Evolutionary conservation across 2,329 filamentous ascomycete genomes (phyloP).

Genomic region (Alternaria brassicae): DNA sequence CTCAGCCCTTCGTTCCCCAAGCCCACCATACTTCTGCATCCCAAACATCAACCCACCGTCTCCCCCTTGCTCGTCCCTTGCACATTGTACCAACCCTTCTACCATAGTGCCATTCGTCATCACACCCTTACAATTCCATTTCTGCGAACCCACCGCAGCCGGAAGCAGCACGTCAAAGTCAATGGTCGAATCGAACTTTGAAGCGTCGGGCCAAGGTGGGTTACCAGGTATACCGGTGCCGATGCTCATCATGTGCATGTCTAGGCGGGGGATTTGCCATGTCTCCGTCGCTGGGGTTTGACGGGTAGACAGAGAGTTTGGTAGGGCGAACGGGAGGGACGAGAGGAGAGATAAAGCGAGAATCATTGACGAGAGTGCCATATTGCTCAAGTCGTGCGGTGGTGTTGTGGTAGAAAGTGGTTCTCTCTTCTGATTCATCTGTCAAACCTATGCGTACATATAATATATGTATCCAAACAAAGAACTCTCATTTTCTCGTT

Average conservation of each 20-base stretch:
- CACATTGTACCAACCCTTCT: not conserved
- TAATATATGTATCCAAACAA: not conserved
- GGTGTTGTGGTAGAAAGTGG: not conserved
- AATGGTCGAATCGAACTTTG: slow-evolving; percentile 32
- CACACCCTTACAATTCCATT: slow-evolving; percentile 15
- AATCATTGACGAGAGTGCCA: not conserved
- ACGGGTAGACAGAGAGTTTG: not conserved
- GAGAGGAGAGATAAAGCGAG: not conserved
- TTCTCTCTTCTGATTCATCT: not conserved
- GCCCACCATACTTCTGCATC: not conserved
- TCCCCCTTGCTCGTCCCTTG: not conserved
- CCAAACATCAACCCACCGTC: slow-evolving; percentile 4
- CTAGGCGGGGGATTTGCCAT: slow-evolving; percentile 31
- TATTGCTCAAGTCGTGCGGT: not conserved
- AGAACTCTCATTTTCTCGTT: not conserved
- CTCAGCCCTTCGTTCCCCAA: slow-evolving; percentile 9
- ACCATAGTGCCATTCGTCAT: slow-evolving; percentile 26
- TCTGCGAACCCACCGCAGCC: not conserved
- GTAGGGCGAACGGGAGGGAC: slow-evolving; percentile 3
- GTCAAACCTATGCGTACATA: not conserved
- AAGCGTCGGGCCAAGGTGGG: slow-evolving; percentile 26
- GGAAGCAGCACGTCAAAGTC: slow-evolving; percentile 30
- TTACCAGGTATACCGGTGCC: slow-evolving; percentile 31
- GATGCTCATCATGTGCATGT: slow-evolving; percentile 39
- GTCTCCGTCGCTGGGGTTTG: not conserved